Evolutionary conservation across 495 filamentous ascomycete genomes (phyloP), one percentile per base, ranked within the genome.

Genomic region (Daldinia vernicosa): DNA sequence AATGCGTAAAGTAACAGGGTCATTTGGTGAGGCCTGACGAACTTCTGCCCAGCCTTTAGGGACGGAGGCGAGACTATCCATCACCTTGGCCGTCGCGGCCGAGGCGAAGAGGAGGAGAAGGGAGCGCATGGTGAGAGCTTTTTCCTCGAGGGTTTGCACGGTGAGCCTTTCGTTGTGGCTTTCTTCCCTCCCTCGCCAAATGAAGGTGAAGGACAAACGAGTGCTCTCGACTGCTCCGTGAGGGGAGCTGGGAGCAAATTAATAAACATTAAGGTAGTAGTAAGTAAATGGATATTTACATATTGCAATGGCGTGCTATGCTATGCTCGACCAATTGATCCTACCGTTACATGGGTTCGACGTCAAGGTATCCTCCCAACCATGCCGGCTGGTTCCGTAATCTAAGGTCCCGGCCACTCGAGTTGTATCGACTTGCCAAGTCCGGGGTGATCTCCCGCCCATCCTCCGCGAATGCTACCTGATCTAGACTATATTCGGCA

Each of bases 1-100:
- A 66, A 86, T 78, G 17, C 78, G 76, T 37, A 87, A 70, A 17
- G 72, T 72, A 35, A 84, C 79, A 17, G 70, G 24, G 8, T 76
- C 72, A 37, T 73, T 60, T 11, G 76, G 65, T 15, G 71, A 73
- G 4, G 82, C 80, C 22, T 62, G 50, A 11, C 77, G 74, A 39
- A 79, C 66, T 40, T 77, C 45, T 15, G 77, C 62, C 85, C 85
- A 88, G 39, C 84, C 85, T 56, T 72, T 67, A 4, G 85, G 85
- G 7, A 85, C 75, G 3, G 78, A 71, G 8, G 78, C 58, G 19
- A 86, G 63, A 15, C 71, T 77, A 69, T 85, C 83, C 76, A 83
- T 86, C 76, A 84, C 78, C 63, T 80, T 81, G 65, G 82, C 84
- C 69, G 83, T 78, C 37, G 74, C 80, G 56, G 81, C 80, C 45